These are phyloP conservation scores for Epichloe coenophiala DNA, from an alignment of 2,329 filamentous ascomycete species.

Conservation along the genomic window DNA sequence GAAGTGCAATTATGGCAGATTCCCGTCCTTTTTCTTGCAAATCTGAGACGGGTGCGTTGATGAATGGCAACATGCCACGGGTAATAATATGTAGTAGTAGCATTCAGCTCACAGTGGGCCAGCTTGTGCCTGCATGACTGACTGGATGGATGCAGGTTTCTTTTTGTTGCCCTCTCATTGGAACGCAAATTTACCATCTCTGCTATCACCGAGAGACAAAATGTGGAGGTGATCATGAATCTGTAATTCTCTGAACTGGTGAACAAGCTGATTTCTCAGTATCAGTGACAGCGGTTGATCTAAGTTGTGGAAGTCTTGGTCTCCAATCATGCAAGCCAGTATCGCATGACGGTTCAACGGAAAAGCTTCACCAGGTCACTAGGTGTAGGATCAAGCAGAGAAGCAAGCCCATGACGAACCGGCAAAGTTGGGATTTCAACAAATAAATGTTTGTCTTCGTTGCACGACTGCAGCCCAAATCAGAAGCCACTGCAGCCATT, in stretches of 20 bases:
- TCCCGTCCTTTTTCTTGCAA: background rate
- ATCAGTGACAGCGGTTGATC: background rate
- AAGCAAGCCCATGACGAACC: background rate
- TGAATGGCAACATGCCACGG: background rate
- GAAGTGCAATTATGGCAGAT: no score
- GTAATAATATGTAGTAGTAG: background rate
- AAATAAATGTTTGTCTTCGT: background rate
- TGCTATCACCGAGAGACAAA: background rate
- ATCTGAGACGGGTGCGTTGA: background rate
- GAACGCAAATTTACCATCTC: background rate
- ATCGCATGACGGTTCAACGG: background rate
- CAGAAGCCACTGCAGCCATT: background rate
- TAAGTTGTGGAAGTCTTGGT: background rate
- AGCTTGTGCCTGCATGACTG: constrained; percentile 4
- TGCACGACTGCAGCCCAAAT: background rate
- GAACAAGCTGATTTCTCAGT: background rate
- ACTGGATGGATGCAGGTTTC: background rate
- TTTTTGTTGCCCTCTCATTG: background rate
- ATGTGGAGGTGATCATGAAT: background rate
- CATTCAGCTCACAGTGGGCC: background rate
- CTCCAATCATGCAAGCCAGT: background rate
- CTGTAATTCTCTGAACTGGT: background rate
- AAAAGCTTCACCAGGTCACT: background rate
- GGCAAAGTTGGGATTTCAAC: background rate
- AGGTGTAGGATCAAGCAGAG: background rate